phyloP scores from a whole-genome alignment of 2,329 filamentous ascomycete genomes.

The Cladosporium sp. region DNA sequence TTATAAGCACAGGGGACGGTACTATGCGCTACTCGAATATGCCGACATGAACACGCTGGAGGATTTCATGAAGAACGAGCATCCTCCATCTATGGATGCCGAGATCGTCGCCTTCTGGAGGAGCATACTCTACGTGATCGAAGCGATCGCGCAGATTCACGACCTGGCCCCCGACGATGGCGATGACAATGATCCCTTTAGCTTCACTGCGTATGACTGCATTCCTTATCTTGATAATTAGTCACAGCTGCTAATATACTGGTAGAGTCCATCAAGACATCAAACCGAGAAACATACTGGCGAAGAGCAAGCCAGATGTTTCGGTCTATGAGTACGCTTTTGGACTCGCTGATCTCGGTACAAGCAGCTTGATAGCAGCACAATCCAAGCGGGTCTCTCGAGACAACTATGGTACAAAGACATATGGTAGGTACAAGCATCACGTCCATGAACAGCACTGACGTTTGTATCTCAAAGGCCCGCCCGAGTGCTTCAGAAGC shows the following conservation, averaged over 20 bases:
- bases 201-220: too few species aligned
- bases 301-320: slow-evolving; percentile 14
- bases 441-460: neutral
- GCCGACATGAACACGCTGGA: slow-evolving; percentile 38
- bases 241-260: too few species aligned
- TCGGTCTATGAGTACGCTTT: slow-evolving; percentile 24
- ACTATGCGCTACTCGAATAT: slow-evolving; percentile 40
- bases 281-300: slow-evolving; percentile 35
- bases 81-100: slow-evolving; percentile 22
- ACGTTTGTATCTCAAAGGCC: neutral
- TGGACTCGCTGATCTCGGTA: slow-evolving; percentile 36
- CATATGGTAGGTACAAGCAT: neutral
- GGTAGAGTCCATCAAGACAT: slow-evolving; percentile 34
- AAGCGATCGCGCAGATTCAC: slow-evolving; percentile 31
- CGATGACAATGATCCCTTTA: too few species aligned
- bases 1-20: slow-evolving; percentile 30
- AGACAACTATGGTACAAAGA: slow-evolving; percentile 9
- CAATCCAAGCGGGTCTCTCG: too few species aligned
- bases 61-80: slow-evolving; percentile 30
- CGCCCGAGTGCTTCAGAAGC: slow-evolving; percentile 35
- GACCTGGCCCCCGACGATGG: neutral
- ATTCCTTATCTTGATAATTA: too few species aligned
- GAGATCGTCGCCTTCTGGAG: slow-evolving; percentile 39
- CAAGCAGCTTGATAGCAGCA: slow-evolving; percentile 20
- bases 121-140: slow-evolving; percentile 32